Percentiles rank a stretch among this genome's conserved stretches.
These are phyloP conservation scores for Clavispora phyllophila DNA, from an alignment of 805 yeast genomes.

Conservation along the genomic window DNA sequence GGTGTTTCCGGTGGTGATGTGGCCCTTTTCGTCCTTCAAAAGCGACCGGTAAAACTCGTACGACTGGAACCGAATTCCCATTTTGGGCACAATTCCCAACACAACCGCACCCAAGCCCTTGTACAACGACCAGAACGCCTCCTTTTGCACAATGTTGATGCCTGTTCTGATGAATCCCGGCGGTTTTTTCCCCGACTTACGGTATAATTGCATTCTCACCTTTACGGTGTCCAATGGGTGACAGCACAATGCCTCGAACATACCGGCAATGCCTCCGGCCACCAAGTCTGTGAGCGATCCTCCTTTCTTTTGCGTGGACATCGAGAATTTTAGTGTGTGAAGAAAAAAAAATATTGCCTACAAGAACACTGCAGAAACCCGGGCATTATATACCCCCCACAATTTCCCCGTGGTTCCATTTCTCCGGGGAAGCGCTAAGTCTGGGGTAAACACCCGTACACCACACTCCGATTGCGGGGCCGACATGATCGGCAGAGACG, in stretches of 20 bases:
- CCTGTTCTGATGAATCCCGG: conserved; percentile 90
- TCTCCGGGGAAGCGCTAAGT: conserved; percentile 10
- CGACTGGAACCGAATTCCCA: conserved; percentile 95
- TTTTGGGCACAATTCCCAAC: conserved; percentile 95
- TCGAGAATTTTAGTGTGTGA: background rate
- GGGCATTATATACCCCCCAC: conserved; percentile 9
- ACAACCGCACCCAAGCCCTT: conserved; percentile 97
- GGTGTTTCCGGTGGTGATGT: conserved; percentile 66
- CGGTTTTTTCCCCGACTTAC: conserved; percentile 64
- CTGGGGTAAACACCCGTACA: conserved; percentile 1
- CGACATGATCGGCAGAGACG: too few relatives aligned
- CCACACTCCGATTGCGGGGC: too few relatives aligned
- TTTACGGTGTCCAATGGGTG: conserved; percentile 98
- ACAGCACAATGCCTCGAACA: conserved; percentile 95
- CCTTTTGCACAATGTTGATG: conserved; percentile 66
- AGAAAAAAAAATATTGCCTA: background rate
- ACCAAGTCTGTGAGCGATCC: conserved; percentile 58
- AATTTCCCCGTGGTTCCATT: conserved; percentile 9
- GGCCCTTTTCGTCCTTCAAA: conserved; percentile 59
- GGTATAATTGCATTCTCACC: conserved; percentile 92
- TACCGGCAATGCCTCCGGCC: conserved; percentile 97
- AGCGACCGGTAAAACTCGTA: conserved; percentile 81
- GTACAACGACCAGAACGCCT: conserved; percentile 80
- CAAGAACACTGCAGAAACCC: background rate
- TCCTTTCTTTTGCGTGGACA: conserved; percentile 27